Conservation (phyloP, 768 basidiomycete genomes). For the Rhizopogon vinicolor region DNA sequence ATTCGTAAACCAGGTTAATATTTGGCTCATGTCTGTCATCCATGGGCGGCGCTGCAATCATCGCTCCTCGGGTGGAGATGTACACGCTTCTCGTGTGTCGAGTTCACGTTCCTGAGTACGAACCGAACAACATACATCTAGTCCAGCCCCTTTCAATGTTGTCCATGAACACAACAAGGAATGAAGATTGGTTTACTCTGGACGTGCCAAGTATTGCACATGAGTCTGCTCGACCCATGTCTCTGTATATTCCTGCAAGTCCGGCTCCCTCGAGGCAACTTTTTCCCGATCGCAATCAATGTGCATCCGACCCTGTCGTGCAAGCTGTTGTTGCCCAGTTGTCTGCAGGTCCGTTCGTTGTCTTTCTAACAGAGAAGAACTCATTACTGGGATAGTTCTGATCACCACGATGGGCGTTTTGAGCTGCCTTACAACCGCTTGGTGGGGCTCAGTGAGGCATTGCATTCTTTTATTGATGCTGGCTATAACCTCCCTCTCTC, state of each 20-base stretch:
- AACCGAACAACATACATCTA: background rate
- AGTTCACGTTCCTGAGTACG: conserved; percentile 56
- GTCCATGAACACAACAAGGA: background rate
- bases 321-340: conserved; percentile 69
- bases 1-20: conserved; percentile 47
- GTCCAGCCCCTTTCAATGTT: background rate
- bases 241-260: background rate
- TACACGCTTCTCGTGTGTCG: conserved; percentile 69
- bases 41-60: conserved; percentile 48
- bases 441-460: conserved; percentile 73
- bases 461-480: background rate
- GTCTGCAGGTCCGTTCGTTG: conserved; percentile 48
- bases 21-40: conserved; percentile 47
- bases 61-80: conserved; percentile 71
- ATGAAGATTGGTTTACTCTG: background rate
- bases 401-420: conserved; percentile 51
- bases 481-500: background rate
- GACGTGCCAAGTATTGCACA: background rate
- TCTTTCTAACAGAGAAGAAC: background rate
- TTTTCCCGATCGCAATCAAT: conserved; percentile 23
- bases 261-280: too few relatives aligned
- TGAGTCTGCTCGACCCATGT: background rate
- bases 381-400: background rate
- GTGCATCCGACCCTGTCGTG: conserved; percentile 67
- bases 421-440: conserved; percentile 26